Evolutionary conservation across 2,329 filamentous ascomycete genomes (phyloP).

Genomic region (Geosmithia flava): DNA sequence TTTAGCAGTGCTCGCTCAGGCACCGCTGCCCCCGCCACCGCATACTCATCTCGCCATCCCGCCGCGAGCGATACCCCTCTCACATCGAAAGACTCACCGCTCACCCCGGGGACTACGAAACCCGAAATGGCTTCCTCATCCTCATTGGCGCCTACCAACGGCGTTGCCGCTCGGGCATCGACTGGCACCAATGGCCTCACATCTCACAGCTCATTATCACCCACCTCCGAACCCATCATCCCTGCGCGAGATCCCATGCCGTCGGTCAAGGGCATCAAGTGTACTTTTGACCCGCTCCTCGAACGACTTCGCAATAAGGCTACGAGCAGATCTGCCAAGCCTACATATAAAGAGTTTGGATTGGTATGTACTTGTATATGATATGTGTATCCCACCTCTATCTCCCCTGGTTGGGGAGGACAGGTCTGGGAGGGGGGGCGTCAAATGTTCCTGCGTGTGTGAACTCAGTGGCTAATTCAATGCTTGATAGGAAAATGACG

Average conservation of each 20-base stretch:
- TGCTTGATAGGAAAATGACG: slow-evolving; percentile 62
- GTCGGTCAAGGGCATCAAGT: slow-evolving; percentile 42
- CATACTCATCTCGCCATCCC: slow-evolving; percentile 28
- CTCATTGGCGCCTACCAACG: slow-evolving; percentile 19
- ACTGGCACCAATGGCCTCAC: slow-evolving; percentile 18
- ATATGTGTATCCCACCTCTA: slow-evolving; percentile 19
- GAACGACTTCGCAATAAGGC: slow-evolving; percentile 34
- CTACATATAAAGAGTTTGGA: slow-evolving; percentile 51
- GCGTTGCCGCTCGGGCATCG: slow-evolving; percentile 13
- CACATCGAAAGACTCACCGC: slow-evolving; percentile 39
- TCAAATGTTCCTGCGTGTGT: slow-evolving; percentile 38
- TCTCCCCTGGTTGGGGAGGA: background rate
- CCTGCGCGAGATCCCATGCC: slow-evolving; percentile 44
- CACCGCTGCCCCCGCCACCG: slow-evolving; percentile 21
- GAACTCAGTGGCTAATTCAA: slow-evolving; percentile 42
- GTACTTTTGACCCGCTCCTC: slow-evolving; percentile 48
- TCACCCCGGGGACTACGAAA: slow-evolving; percentile 35
- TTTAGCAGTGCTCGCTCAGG: slow-evolving; percentile 48
- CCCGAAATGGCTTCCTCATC: slow-evolving; percentile 41
- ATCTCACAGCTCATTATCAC: slow-evolving; percentile 12
- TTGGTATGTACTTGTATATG: slow-evolving; percentile 43
- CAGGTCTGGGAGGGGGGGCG: slow-evolving; percentile 23
- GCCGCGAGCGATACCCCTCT: slow-evolving; percentile 36
- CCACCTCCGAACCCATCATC: slow-evolving; percentile 22
- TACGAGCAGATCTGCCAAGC: slow-evolving; percentile 45